Evolutionary conservation across 2,329 filamentous ascomycete genomes (phyloP), one percentile per base, ranked within the genome.

Genomic region (Septoria petroselini): DNA sequence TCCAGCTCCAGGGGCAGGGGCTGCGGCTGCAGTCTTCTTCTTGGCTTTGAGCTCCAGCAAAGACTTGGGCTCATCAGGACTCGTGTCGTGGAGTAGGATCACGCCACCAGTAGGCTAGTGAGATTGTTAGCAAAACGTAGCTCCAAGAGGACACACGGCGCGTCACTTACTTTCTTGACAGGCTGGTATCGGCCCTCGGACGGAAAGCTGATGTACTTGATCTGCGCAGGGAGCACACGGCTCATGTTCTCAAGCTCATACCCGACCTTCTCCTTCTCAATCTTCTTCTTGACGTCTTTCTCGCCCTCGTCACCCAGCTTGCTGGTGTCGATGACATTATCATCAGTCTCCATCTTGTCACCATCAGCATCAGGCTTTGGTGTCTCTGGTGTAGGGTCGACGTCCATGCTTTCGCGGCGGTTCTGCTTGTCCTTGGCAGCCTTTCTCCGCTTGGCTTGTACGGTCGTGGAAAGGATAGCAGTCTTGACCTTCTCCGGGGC

Each of bases 171-270:
- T 82, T 95, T 84, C 75, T 88, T 88, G 57, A 97, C 91, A 29
- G 93, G 91, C 77, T 87, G 88, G 72, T 96, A 98, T 61, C 94
- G 84, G 15, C 65, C 67, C 38, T 88, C 87, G 57, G 88, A 81
- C 41, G 88, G 83, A 77, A 98, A 95, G 70, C 83, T 95, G 65
- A 98, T 88, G 70, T 91, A 96, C 76, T 95, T 95, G 65, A 97
- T 81, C 74, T 98, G 93, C 39, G 83, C 82, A 1, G 91, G 93
- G 40, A 98, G 81, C 29, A 98, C 90, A 62, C 93, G 82, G 47
- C 87, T 94, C 89, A 98, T 94, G 76, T 98, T 98, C 67, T 93
- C 88, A 55, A 98, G 80, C 58, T 96, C 90, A 68, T 93, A 96
- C 60, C 93, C 93, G 52, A 95, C 81, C 80, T 95, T 97, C 75